Conservation (phyloP, 2,329 filamentous ascomycete species). For the Beauveria medogensis region DNA sequence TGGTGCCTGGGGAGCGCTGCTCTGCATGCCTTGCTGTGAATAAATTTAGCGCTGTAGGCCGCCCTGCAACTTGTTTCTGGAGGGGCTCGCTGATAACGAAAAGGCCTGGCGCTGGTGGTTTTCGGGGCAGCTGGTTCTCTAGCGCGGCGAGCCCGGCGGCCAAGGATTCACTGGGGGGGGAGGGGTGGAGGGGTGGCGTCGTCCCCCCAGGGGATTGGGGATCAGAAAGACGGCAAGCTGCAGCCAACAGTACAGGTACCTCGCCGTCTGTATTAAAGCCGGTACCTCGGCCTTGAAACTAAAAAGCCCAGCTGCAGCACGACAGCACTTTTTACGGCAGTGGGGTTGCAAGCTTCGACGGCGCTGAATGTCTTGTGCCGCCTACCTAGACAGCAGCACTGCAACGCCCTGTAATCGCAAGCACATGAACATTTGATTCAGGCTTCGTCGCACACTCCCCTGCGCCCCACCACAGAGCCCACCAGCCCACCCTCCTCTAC, state of each 20-base stretch:
- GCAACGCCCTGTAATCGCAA: background rate
- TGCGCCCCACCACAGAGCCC: no score
- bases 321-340: no score
- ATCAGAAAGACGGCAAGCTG: no score
- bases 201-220: no score
- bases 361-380: background rate
- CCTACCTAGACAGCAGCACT: no score
- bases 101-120: conserved; percentile 1
- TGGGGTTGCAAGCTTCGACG: background rate
- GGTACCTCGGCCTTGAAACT: background rate
- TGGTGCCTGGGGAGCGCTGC: background rate
- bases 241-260: background rate
- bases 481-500: no score
- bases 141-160: conserved; percentile 3
- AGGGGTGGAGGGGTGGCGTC: background rate
- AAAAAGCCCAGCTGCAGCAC: no score
- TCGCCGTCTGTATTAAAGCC: background rate
- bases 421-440: background rate
- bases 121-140: conserved; percentile 3
- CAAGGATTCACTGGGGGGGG: background rate
- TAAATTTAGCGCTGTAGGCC: no score
- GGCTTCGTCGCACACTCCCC: background rate
- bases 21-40: no score
- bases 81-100: conserved; percentile 8
- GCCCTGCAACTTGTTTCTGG: background rate